Evolutionary conservation across 2,329 filamentous ascomycete genomes (phyloP), one percentile per base, ranked within the genome.

Genomic region (Aureobasidium sp.): DNA sequence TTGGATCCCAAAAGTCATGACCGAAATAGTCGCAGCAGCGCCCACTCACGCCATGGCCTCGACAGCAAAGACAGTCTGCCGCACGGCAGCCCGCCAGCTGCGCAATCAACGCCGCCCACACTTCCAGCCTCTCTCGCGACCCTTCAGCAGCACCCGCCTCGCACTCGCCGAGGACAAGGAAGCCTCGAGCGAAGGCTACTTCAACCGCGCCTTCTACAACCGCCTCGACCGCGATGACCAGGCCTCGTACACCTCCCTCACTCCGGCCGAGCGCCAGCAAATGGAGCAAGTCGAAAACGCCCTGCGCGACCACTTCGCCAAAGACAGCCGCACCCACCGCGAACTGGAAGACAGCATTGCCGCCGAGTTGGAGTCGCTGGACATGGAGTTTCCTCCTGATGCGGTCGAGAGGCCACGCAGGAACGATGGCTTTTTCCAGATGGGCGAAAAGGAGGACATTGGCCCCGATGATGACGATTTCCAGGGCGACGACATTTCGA

Each of bases 401-500:
- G 49, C 45, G 2, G 37, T 14, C 10, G 56, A 53, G 32, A 49
- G 42, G 19, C 17, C 37, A 22, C 32, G 17, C n/a, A 37, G 22
- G 11, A 52, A 47, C 27, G 52, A 59, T 8, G 56, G 55, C 16
- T 62, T 62, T 56, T 61, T 54, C 34, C 55, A 49, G 37, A 58
- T 59, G 58, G 58, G 55, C 16, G 59, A 61, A 35, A 53, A 70
- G 41, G 59, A 63, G 22, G 59, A 61, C 21, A 57, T 59, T 38
- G 62, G 60, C n/a, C 59, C 58, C 10, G 62, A 63, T 4, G 59
- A 62, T 27, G 78, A 83, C 59, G 78, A 83, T 59, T 87, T 85
- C 66, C 79, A 86, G 58, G 85, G 89, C 59, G 86, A 94, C 64
- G 90, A 95, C 67, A 86, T 98, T 56, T 86, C 86, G 55, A 81